These are phyloP conservation scores for Hygrophorus russula DNA, from an alignment of 768 basidiomycete species.

Conservation along the genomic window DNA sequence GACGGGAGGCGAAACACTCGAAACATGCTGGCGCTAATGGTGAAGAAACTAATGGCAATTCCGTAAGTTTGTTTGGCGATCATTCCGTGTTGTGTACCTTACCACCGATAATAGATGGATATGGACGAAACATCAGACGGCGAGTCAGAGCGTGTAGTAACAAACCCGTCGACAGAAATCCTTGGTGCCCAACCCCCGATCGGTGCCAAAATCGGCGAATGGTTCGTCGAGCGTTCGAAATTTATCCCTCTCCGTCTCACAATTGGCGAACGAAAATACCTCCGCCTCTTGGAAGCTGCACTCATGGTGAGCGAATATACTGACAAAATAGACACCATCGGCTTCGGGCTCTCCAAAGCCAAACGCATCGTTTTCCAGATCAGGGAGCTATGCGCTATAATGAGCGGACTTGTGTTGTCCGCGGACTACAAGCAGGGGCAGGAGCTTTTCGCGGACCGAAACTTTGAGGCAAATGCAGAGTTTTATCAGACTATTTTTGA, in stretches of 20 bases:
- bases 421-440: constrained; percentile 88
- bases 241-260: constrained; percentile 74
- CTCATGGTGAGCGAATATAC: constrained; percentile 82
- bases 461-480: constrained; percentile 69
- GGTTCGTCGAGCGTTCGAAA: constrained; percentile 76
- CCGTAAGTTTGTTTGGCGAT: constrained; percentile 14
- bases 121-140: constrained; percentile 31
- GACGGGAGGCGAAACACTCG: constrained; percentile 15
- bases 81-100: neutral
- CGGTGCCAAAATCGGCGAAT: constrained; percentile 62
- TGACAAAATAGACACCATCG: constrained; percentile 79
- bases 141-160: constrained; percentile 16
- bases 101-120: constrained; percentile 29
- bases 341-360: constrained; percentile 70
- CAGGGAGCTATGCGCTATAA: constrained; percentile 77
- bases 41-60: constrained; percentile 16
- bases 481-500: constrained; percentile 79
- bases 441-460: constrained; percentile 70
- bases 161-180: constrained; percentile 19
- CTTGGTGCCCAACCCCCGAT: constrained; percentile 47
- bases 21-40: constrained; percentile 11
- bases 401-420: constrained; percentile 72
- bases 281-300: constrained; percentile 78
- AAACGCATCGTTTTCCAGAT: constrained; percentile 83
- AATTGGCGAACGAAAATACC: constrained; percentile 67